Evolutionary conservation across 2,329 filamentous ascomycete genomes (phyloP).

Genomic region (Cytospora piceicola): DNA sequence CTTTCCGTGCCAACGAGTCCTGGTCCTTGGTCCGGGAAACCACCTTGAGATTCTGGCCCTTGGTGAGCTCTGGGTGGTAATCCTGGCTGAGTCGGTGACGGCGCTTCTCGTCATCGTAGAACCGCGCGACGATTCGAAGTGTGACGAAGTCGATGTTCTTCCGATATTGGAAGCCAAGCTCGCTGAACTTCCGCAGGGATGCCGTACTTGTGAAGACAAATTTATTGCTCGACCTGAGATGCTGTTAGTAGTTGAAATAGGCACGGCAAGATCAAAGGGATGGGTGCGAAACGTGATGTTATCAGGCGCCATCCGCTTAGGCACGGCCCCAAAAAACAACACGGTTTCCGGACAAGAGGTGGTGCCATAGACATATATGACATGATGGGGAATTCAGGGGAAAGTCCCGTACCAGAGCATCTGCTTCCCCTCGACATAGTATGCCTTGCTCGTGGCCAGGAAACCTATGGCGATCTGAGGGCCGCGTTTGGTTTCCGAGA

Average conservation of each 20-base stretch:
- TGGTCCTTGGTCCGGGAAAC: constrained; percentile 49
- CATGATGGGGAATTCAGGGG: too few relatives aligned
- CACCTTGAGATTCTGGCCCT: constrained; percentile 47
- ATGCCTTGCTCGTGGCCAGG: constrained; percentile 55
- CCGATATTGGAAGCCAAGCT: constrained; percentile 49
- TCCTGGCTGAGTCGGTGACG: constrained; percentile 46
- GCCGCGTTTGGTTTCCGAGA: constrained; percentile 47
- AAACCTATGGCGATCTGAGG: constrained; percentile 59
- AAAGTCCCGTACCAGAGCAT: constrained; percentile 46
- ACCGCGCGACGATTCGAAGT: constrained; percentile 58
- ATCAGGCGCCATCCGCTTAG: not conserved
- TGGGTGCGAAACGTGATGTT: not conserved
- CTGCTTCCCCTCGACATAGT: constrained; percentile 53
- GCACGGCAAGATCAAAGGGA: not conserved
- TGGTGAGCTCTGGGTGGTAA: constrained; percentile 50
- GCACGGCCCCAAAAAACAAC: not conserved
- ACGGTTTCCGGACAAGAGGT: not conserved
- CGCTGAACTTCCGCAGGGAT: constrained; percentile 53
- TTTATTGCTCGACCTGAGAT: constrained; percentile 46
- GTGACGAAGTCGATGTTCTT: constrained; percentile 50
- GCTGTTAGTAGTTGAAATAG: not conserved
- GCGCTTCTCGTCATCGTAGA: constrained; percentile 56
- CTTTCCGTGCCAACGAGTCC: constrained; percentile 49
- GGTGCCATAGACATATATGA: not conserved
- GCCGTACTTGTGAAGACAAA: constrained; percentile 60